Conservation (phyloP, 2,329 filamentous ascomycete species). For the Stemphylium vesicarium region DNA sequence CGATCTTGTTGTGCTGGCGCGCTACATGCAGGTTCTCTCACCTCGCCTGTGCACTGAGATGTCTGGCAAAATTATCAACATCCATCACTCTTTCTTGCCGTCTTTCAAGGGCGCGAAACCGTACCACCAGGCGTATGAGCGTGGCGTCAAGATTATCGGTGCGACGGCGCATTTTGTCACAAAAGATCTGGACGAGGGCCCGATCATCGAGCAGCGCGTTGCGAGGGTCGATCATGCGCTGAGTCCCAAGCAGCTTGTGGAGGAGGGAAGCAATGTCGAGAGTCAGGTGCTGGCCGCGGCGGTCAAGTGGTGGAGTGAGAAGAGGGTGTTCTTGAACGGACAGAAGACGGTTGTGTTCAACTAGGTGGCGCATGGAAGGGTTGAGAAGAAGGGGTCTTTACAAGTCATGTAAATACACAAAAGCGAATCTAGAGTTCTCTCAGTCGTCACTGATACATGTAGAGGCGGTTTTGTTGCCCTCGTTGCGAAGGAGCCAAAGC, state of each 20-base stretch:
- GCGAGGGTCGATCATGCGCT: constrained; percentile 77
- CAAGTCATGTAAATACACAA: background rate
- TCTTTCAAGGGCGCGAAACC: constrained; percentile 88
- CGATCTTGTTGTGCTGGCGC: constrained; percentile 80
- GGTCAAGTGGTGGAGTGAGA: constrained; percentile 84
- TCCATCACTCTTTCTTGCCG: constrained; percentile 86
- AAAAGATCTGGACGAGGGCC: constrained; percentile 82
- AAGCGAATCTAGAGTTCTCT: too few species aligned
- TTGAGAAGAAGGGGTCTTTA: background rate
- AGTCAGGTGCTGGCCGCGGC: constrained; percentile 81
- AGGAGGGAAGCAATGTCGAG: constrained; percentile 84
- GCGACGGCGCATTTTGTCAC: constrained; percentile 88
- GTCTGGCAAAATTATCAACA: constrained; percentile 89
- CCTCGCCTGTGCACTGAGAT: constrained; percentile 77
- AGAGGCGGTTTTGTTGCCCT: background rate
- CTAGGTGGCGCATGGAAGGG: constrained; percentile 26
- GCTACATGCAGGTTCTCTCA: constrained; percentile 87
- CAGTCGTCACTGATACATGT: too few species aligned
- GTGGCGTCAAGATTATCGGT: constrained; percentile 87
- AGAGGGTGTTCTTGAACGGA: constrained; percentile 77
- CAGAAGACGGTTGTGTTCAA: constrained; percentile 81
- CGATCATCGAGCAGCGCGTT: constrained; percentile 86
- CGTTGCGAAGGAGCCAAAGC: background rate
- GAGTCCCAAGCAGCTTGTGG: constrained; percentile 76
- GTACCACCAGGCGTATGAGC: constrained; percentile 86